Evolutionary conservation across 768 basidiomycete genomes (phyloP).

Genomic region (Fomitopsis pulvina): DNA sequence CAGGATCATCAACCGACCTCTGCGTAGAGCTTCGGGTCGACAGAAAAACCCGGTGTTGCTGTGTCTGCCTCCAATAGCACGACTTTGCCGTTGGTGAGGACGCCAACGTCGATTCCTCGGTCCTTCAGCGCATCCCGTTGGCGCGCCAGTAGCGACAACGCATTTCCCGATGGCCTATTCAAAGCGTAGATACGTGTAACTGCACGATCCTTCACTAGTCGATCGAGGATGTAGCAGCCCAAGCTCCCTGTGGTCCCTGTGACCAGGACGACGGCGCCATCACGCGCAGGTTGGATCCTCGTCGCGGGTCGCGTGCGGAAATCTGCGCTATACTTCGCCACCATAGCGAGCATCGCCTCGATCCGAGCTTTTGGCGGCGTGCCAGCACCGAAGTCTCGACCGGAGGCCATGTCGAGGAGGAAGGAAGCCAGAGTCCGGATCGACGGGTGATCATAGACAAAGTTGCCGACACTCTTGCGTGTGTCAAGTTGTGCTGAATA

Average conservation of each 20-base stretch:
- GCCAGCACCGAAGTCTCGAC: not conserved
- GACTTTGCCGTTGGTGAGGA: constrained; percentile 11
- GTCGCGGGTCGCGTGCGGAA: not conserved
- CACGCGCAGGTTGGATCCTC: not conserved
- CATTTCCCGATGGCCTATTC: constrained; percentile 14
- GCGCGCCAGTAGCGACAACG: constrained; percentile 4
- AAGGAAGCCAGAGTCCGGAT: not conserved
- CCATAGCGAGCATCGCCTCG: constrained; percentile 28
- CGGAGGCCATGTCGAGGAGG: not conserved
- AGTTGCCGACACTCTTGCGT: not conserved
- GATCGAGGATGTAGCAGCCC: constrained; percentile 21
- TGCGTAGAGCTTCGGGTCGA: constrained; percentile 7
- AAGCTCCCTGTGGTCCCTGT: constrained; percentile 30
- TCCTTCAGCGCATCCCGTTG: constrained; percentile 11
- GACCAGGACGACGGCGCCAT: constrained; percentile 22
- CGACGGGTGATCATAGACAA: constrained; percentile 1
- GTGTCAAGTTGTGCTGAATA: not conserved
- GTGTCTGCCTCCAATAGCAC: constrained; percentile 16
- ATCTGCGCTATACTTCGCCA: constrained; percentile 31
- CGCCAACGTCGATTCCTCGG: constrained; percentile 7
- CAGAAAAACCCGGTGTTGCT: constrained; percentile 10
- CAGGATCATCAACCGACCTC: constrained; percentile 9
- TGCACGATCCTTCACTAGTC: constrained; percentile 12
- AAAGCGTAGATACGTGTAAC: constrained; percentile 21
- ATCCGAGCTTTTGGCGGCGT: not conserved